Evolutionary conservation across 1,284 basidiomycete genomes (phyloP).

Genomic region (Bondarzewia mesenterica): DNA sequence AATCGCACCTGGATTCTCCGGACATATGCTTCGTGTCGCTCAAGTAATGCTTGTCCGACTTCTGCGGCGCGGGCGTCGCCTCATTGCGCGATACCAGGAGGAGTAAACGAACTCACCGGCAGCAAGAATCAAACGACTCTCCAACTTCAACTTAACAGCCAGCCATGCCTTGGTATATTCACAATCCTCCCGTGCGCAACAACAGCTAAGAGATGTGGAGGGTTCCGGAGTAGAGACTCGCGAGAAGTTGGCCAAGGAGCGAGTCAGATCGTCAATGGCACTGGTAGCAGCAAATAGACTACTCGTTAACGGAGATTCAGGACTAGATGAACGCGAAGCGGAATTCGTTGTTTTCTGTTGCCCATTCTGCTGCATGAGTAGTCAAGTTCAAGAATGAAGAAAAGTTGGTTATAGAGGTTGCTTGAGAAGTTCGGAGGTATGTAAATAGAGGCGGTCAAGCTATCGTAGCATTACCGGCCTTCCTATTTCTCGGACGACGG

Average conservation of each 20-base stretch:
- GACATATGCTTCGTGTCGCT: conserved; percentile 81
- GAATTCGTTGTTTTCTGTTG: neutral
- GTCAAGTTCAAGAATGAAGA: too few relatives aligned
- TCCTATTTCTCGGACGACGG: too few relatives aligned
- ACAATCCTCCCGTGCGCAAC: conserved; percentile 60
- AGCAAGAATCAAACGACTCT: conserved; percentile 71
- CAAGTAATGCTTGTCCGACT: conserved; percentile 85
- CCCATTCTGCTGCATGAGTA: neutral
- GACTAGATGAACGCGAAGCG: conserved; percentile 28
- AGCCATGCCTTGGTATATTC: conserved; percentile 57
- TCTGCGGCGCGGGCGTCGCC: conserved; percentile 36
- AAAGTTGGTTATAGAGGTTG: too few relatives aligned
- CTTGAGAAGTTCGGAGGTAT: too few relatives aligned
- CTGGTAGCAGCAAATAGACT: conserved; percentile 53
- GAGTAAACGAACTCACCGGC: conserved; percentile 51
- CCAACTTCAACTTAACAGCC: conserved; percentile 59
- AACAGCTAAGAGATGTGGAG: conserved; percentile 42
- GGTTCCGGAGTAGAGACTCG: conserved; percentile 62
- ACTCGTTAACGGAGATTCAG: conserved; percentile 47
- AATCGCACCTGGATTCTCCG: conserved; percentile 60
- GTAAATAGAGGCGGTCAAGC: too few relatives aligned
- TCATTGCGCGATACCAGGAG: neutral
- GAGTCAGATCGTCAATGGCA: conserved; percentile 71
- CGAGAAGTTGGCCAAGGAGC: conserved; percentile 63
- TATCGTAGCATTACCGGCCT: too few relatives aligned